These are phyloP conservation scores for Nemania diffusa DNA, from an alignment of 2,329 filamentous ascomycete species.

Conservation along the genomic window DNA sequence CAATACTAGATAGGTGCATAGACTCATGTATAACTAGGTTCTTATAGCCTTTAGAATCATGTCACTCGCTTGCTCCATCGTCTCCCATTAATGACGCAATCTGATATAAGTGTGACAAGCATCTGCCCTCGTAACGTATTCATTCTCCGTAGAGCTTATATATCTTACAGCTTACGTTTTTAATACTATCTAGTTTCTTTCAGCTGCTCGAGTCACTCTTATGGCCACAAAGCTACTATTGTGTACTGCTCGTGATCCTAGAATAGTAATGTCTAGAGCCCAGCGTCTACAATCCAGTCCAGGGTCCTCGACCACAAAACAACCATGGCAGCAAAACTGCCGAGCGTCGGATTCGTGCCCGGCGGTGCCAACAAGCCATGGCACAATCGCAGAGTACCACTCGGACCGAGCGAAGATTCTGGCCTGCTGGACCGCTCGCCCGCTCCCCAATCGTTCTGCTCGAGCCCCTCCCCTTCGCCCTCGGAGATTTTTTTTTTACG, in stretches of 20 bases:
- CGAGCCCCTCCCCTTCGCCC: conserved; percentile 46
- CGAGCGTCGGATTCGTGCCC: conserved; percentile 48
- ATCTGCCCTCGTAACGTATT: too few relatives aligned
- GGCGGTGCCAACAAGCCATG: conserved; percentile 50
- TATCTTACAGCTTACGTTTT: too few relatives aligned
- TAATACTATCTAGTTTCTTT: too few relatives aligned
- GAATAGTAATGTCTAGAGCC: conserved; percentile 45
- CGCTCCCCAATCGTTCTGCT: conserved; percentile 41
- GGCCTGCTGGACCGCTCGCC: too few relatives aligned
- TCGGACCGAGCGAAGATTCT: too few relatives aligned
- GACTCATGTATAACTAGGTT: too few relatives aligned
- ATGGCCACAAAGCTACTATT: neutral
- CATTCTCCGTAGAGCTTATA: too few relatives aligned
- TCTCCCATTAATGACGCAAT: conserved; percentile 1
- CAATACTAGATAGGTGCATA: too few relatives aligned
- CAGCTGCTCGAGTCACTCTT: too few relatives aligned
- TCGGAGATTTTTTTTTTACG: conserved; percentile 17
- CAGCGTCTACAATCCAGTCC: conserved; percentile 44
- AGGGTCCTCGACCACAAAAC: conserved; percentile 45
- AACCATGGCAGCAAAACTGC: conserved; percentile 44
- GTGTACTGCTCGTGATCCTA: neutral
- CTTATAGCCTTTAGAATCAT: neutral
- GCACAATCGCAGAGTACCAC: conserved; percentile 46
- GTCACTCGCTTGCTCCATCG: neutral
- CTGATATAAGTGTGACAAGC: neutral